Conservation (phyloP, 23 red algal species). For the Gracilaria domingensis region DNA sequence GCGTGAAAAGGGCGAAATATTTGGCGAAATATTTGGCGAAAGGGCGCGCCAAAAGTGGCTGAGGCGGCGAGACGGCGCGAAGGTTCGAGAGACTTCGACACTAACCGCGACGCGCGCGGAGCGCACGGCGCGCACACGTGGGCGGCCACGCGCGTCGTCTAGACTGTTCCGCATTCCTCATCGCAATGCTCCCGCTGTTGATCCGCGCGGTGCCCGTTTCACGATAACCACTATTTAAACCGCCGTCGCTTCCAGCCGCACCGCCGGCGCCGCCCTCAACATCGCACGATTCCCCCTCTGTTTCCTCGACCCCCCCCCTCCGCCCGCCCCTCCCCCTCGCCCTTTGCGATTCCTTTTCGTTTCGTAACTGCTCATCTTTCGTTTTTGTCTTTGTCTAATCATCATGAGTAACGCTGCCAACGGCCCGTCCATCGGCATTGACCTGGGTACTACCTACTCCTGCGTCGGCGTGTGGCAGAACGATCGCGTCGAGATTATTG, state of each 20-base stretch:
- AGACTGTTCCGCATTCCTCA: constrained; percentile 35
- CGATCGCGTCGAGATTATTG: constrained; percentile 94
- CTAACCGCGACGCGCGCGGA: neutral
- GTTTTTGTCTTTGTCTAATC: neutral
- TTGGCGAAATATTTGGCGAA: neutral
- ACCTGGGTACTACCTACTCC: constrained; percentile 96
- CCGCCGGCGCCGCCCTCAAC: neutral
- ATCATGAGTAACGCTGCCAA: constrained; percentile 30
- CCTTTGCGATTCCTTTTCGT: neutral
- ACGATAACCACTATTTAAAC: constrained; percentile 14
- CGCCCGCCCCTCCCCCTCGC: no score
- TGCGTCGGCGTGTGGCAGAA: constrained; percentile 96
- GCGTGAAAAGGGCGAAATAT: neutral
- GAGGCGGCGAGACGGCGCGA: neutral
- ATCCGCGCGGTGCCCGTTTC: neutral
- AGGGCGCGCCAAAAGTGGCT: neutral
- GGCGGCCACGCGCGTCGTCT: constrained; percentile 13
- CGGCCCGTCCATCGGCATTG: constrained; percentile 89
- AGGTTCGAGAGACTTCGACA: constrained; percentile 65
- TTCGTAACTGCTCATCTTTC: neutral
- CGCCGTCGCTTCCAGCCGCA: neutral
- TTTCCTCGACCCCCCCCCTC: no score
- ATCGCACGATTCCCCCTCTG: neutral
- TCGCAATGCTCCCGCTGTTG: neutral
- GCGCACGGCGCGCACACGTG: neutral